Base-by-base conservation (phyloP, 2,329 filamentous ascomycete genomes). In the Acarospora socialis region DNA sequence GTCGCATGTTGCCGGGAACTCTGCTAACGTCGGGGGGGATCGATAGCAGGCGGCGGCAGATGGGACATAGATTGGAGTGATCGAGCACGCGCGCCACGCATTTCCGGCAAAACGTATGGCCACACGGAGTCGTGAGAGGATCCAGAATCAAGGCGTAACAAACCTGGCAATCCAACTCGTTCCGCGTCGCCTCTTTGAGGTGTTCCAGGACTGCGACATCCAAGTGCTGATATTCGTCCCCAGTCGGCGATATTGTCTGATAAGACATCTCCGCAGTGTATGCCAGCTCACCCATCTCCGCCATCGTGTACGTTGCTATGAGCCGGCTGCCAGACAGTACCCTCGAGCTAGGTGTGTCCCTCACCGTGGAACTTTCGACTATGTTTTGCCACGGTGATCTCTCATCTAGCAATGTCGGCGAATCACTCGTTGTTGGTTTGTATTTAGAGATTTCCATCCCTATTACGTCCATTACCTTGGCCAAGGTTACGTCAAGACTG, bases 101-200 rank as follows among this genome's bases (percentile, higher is more conserved):
- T 37, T 70, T 68, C 13, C 80, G 74, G 52, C 86, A 94, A 46
- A 90, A 87, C 0, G 83, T 93, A 52, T 94, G 86, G 1, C 86
- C 86, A 46, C 86, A 94, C 2, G 71, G 66, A 0, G 82, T 92
- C 0, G 84, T 93, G 31, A 86, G 61, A 0, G 86, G 83, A 39
- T 92, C 80, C 38, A 83, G 60, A 51, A 87, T 79, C 14, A 92
- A 55, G 23, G 74, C 70, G 52, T 87, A 92, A 55, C 86, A 93
- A 36, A 93, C 74, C 46, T 90, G 81, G 43, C 86, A 94, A 47
- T 93, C 83, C 47, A 92, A 61, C 49, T 92, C 83, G 10, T 64
- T 61, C 38, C 75, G 70, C 3, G 72, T 63, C 1, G 63, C 59
- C 16, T 77, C 68, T 44, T 73, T 72, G 9, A 90, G 49, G 20